Conservation (phyloP, 2,329 filamentous ascomycete genomes). For the Diaporthe caulivora region DNA sequence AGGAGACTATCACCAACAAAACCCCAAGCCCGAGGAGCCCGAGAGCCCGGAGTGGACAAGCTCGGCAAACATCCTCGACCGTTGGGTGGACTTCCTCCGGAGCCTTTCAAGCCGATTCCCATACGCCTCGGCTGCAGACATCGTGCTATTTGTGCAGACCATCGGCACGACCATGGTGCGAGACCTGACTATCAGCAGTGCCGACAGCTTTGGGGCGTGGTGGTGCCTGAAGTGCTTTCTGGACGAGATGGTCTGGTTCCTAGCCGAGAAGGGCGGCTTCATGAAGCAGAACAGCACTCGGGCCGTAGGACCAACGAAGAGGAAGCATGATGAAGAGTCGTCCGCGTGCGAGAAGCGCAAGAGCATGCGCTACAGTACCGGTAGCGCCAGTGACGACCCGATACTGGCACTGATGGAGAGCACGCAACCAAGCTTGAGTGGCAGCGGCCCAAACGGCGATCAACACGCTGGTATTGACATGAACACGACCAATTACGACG, state of each 20-base stretch:
- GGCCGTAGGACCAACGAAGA: slow-evolving; percentile 44
- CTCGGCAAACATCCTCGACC: slow-evolving; percentile 78
- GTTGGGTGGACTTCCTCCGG: slow-evolving; percentile 80
- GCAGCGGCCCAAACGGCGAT: slow-evolving; percentile 55
- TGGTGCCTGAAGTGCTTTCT: slow-evolving; percentile 97
- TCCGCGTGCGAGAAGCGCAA: slow-evolving; percentile 29
- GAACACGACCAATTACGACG: slow-evolving; percentile 68
- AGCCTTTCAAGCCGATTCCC: slow-evolving; percentile 79
- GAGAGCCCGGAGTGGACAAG: slow-evolving; percentile 53
- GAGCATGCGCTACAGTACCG: slow-evolving; percentile 53
- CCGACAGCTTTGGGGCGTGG: slow-evolving; percentile 89
- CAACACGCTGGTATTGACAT: slow-evolving; percentile 60
- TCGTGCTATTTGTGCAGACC: slow-evolving; percentile 82
- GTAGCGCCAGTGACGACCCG: slow-evolving; percentile 59
- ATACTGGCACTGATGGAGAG: slow-evolving; percentile 59
- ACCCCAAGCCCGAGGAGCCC: slow-evolving; percentile 56
- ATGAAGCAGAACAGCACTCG: slow-evolving; percentile 69
- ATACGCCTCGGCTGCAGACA: slow-evolving; percentile 77
- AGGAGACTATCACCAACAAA: slow-evolving; percentile 66
- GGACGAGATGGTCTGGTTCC: slow-evolving; percentile 92
- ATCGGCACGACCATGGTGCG: slow-evolving; percentile 83
- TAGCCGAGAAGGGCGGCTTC: slow-evolving; percentile 92
- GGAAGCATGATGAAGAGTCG: slow-evolving; percentile 25
- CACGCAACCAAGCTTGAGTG: slow-evolving; percentile 61
- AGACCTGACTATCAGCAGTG: slow-evolving; percentile 83